These are phyloP conservation scores for Neopestalotiopsis rosae DNA, from an alignment of 2,329 filamentous ascomycete genomes.

Conservation along the genomic window DNA sequence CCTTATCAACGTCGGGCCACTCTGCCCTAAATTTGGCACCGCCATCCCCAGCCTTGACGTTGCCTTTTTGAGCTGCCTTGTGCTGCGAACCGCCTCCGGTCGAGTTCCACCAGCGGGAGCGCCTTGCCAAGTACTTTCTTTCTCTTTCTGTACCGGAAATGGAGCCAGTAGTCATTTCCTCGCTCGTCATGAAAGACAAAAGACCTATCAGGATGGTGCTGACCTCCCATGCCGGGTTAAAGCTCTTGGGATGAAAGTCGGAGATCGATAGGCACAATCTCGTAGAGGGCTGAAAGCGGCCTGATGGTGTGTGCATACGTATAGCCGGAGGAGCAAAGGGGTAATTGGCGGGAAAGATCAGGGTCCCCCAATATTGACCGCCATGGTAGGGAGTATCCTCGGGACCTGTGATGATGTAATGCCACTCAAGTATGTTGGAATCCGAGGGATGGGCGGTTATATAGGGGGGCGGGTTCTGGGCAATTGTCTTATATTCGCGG, in stretches of 20 bases:
- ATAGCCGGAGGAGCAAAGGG: slow-evolving; percentile 97
- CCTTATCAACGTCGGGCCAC: slow-evolving; percentile 86
- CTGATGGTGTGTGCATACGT: slow-evolving; percentile 97
- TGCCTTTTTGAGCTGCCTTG: slow-evolving; percentile 67
- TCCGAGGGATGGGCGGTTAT: slow-evolving; percentile 90
- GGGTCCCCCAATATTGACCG: slow-evolving; percentile 97
- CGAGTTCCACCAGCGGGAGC: slow-evolving; percentile 94
- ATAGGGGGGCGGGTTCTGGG: slow-evolving; percentile 82
- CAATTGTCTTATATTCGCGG: slow-evolving; percentile 67
- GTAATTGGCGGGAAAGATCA: slow-evolving; percentile 95
- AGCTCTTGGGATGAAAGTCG: slow-evolving; percentile 97
- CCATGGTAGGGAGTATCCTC: slow-evolving; percentile 92
- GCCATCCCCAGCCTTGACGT: slow-evolving; percentile 90
- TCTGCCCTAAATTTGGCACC: slow-evolving; percentile 88
- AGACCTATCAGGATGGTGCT: slow-evolving; percentile 94
- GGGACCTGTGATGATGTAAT: slow-evolving; percentile 94
- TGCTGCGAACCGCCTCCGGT: slow-evolving; percentile 82
- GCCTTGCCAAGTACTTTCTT: slow-evolving; percentile 75
- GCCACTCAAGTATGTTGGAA: slow-evolving; percentile 93
- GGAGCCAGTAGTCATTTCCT: slow-evolving; percentile 97
- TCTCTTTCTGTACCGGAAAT: slow-evolving; percentile 79
- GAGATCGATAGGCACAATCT: slow-evolving; percentile 94
- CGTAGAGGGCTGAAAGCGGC: slow-evolving; percentile 91
- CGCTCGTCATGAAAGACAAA: slow-evolving; percentile 96
- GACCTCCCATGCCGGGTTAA: slow-evolving; percentile 98